Percentiles rank a stretch among this genome's conserved stretches.
phyloP scores from a whole-genome alignment of 129 eudicot species.

The carrot (Daucus carota) region DH1_v3.0 NC_030384.2:8673001-8673500 shows the following conservation, averaged over 20 bases:
- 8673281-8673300: constrained; percentile 82
- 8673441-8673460: constrained; percentile 59
- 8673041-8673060: not conserved
- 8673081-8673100: constrained; percentile 4
- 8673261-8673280: constrained; percentile 78
- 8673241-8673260: constrained; percentile 85
- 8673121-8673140: too few species aligned
- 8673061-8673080: not conserved
- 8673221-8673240: constrained; percentile 85
- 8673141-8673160: not conserved
- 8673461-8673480: constrained; percentile 47
- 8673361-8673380: constrained; percentile 49
- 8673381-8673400: constrained; percentile 78
- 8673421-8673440: constrained; percentile 85
- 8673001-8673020: not conserved
- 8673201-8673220: constrained; percentile 64
- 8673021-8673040: not conserved
- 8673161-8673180: constrained; percentile 29
- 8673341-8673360: constrained; percentile 8
- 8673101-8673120: not conserved
- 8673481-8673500: constrained; percentile 43
- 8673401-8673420: constrained; percentile 89
- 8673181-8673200: constrained; percentile 90
- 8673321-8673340: not conserved
- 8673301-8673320: constrained; percentile 11